Conservation (phyloP, 805 yeast genomes). For the Monosporozyma yasuniensis region DNA sequence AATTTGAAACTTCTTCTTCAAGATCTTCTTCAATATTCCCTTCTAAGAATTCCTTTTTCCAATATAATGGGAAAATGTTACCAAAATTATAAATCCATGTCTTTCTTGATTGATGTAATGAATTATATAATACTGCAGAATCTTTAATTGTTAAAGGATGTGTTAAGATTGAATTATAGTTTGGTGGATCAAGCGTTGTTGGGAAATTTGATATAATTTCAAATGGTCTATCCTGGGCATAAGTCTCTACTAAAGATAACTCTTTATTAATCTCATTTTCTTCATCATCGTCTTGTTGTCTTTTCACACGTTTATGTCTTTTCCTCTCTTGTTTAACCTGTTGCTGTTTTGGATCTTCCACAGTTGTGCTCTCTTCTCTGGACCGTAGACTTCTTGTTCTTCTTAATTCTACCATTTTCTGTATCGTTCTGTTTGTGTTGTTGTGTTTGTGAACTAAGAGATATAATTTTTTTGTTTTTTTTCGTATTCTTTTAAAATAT, state of each 20-base stretch:
- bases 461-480: too few species aligned
- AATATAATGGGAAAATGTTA: conserved; percentile 64
- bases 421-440: background rate
- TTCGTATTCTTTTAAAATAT: background rate
- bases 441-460: background rate
- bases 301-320: conserved; percentile 15
- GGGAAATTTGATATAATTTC: conserved; percentile 60
- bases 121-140: conserved; percentile 60
- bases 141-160: conserved; percentile 65
- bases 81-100: conserved; percentile 46
- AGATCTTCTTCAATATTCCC: background rate
- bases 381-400: background rate
- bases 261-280: background rate
- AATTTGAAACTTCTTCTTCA: conserved; percentile 5
- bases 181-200: conserved; percentile 51
- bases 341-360: background rate
- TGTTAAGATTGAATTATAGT: conserved; percentile 43
- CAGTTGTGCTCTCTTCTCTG: background rate
- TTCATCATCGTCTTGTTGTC: conserved; percentile 11
- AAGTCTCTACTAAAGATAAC: background rate
- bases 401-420: background rate
- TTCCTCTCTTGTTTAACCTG: background rate
- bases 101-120: conserved; percentile 65
- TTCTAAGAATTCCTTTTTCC: conserved; percentile 50
- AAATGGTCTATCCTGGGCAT: conserved; percentile 27